phyloP scores from a whole-genome alignment of 495 filamentous ascomycete species.

The Delitschia confertaspora region DNA sequence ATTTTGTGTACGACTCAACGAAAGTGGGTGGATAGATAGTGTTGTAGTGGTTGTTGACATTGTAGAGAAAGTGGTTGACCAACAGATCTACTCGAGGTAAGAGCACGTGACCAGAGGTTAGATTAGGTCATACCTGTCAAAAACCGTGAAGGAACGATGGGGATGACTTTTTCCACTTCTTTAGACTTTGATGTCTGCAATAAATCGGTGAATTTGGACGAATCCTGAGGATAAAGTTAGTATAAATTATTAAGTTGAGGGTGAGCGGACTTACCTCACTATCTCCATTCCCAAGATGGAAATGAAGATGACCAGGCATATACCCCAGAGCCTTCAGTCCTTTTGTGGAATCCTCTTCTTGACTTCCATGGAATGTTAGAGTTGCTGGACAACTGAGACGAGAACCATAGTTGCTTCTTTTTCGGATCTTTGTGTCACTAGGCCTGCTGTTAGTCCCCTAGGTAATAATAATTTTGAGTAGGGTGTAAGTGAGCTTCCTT shows the following conservation, averaged over 20 bases:
- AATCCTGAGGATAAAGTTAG: neutral
- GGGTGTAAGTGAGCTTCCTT: too few species aligned
- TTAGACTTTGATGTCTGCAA: neutral
- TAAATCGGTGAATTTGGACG: neutral
- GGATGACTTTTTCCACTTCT: slow-evolving; percentile 17
- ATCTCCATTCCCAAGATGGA: slow-evolving; percentile 8
- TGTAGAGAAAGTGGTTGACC: slow-evolving; percentile 42
- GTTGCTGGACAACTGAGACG: too few species aligned
- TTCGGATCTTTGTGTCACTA: too few species aligned
- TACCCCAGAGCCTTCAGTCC: slow-evolving; percentile 25
- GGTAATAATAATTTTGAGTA: too few species aligned
- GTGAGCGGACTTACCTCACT: neutral
- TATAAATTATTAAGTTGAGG: neutral
- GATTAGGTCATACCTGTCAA: slow-evolving; percentile 26
- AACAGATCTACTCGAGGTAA: slow-evolving; percentile 38
- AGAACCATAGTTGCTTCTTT: too few species aligned
- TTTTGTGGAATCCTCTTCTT: slow-evolving; percentile 19
- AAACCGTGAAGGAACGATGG: slow-evolving; percentile 19
- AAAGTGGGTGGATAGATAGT: slow-evolving; percentile 43
- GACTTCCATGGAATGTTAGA: slow-evolving; percentile 6
- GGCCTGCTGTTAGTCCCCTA: too few species aligned
- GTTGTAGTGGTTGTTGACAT: slow-evolving; percentile 45
- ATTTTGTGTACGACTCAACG: slow-evolving; percentile 40
- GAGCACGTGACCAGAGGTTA: neutral
- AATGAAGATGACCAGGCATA: slow-evolving; percentile 21